Conservation (phyloP, 2,329 filamentous ascomycete genomes). For the Zymoseptoria pseudotritici region DNA sequence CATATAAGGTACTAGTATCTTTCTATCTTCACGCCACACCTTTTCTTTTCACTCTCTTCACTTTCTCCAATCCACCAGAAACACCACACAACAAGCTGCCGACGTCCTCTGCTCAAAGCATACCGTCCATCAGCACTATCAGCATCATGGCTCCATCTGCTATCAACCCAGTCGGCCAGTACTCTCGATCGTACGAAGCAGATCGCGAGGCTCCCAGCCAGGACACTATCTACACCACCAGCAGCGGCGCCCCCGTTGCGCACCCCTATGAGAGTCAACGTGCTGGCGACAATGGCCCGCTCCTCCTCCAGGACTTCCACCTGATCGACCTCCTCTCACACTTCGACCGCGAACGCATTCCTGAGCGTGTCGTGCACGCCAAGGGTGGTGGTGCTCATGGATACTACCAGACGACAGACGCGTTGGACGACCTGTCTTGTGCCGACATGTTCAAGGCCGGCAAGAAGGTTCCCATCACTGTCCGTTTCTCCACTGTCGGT, state of each 20-base stretch:
- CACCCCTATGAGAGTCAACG: slow-evolving; percentile 52
- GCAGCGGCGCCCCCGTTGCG: slow-evolving; percentile 43
- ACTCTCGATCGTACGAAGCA: slow-evolving; percentile 36
- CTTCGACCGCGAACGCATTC: slow-evolving; percentile 45
- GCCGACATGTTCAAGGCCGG: slow-evolving; percentile 50
- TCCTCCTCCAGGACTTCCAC: slow-evolving; percentile 49
- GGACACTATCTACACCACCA: slow-evolving; percentile 42
- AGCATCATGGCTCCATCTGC: slow-evolving; percentile 14
- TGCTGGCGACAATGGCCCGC: slow-evolving; percentile 50
- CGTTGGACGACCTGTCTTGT: slow-evolving; percentile 39
- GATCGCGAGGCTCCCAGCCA: slow-evolving; percentile 39
- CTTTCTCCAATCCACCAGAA: too few relatives aligned
- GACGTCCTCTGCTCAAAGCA: too few relatives aligned
- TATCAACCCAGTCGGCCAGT: slow-evolving; percentile 10
- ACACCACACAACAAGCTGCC: too few relatives aligned
- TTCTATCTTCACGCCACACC: too few relatives aligned
- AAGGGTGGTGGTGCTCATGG: slow-evolving; percentile 45
- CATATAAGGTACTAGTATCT: too few relatives aligned
- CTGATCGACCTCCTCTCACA: slow-evolving; percentile 44
- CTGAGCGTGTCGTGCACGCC: slow-evolving; percentile 45
- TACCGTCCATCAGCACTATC: too few relatives aligned
- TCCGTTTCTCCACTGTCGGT: slow-evolving; percentile 69
- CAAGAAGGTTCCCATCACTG: slow-evolving; percentile 60
- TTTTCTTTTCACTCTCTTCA: too few relatives aligned
- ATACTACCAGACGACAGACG: slow-evolving; percentile 40